Base-by-base conservation (phyloP, 2,329 filamentous ascomycete genomes). In the Diaporthe citrichinensis region DNA sequence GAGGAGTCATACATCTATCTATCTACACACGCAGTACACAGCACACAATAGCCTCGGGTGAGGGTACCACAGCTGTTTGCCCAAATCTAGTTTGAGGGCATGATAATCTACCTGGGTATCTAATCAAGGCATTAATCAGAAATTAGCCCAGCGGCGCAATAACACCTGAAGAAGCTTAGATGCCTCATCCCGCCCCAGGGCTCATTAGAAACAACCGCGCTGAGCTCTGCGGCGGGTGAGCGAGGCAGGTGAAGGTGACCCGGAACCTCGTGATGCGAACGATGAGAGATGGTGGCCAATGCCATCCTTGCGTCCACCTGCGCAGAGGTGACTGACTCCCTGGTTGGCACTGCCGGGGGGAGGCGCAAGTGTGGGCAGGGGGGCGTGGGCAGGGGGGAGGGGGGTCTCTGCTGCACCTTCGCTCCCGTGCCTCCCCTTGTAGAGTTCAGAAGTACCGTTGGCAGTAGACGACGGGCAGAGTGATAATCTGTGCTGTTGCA, bases 221-320 rank as follows among this genome's bases (percentile, higher is more conserved):
- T 69, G 65, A n/a, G 49, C 49, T 23, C n/a, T 41, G 65, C 41
- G 49, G 65, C 65, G 46, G 65, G 65, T 53, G 62, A 68, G 46
- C 65, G 31, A 53, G 10, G 65, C 49, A 55, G 46, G 65, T 55
- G 34, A 69, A 55, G 46, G 49, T 55, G 65, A 55, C 49, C 65
- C 36, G 49, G 46, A 69, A 41, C 65, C 65, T 55, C 49, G 65
- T 69, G 65, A 69, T 55, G 49, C 34, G 34, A 55, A 41, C 14
- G 49, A 41, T 69, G 65, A 17, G 65, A 41, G 39, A 69, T 49
- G n/a, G 46, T 53, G 65, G 65, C 46, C 65, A 68, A 68, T 68
- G 65, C 65, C 46, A 68, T 68, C 65, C 65, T 39, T 68, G 65
- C 65, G 53, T 36, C 65, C 65, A 68, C 65, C 65, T 68, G 65